Evolutionary conservation across 139 green algal genomes (phyloP), one percentile per base, ranked within the genome.

Genomic region (Astrephomene gubernaculifera): DNA sequence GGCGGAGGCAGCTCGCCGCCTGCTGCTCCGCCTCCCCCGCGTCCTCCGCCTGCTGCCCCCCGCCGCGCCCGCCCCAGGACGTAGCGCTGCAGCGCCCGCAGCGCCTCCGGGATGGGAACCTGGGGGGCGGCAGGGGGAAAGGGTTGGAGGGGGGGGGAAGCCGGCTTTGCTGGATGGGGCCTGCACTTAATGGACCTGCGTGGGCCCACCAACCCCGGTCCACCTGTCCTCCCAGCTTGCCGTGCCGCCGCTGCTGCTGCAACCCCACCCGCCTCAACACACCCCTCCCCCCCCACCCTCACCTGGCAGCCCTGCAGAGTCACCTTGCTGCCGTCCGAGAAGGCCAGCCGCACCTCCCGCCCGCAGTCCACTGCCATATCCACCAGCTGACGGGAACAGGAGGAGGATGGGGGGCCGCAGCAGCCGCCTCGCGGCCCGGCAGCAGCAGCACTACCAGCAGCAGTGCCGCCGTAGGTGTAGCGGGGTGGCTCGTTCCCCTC

Each of bases 321-420:
- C 65, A 57, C 27, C 36, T 93, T 90, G 45, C 44, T 84, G 35
- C 90, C 89, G 49, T 82, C 75, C 14, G 87, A 87, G 35, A 96
- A 93, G 19, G 90, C 81, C 57, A 92, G 88, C 25, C 91, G 22
- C 31, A 91, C 68, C 29, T 68, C 68, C 69, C 88, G 73, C 29
- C 91, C 91, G 24, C 91, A 60, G 82, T 96, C 94, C 33, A 94
- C 71, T 12, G 92, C 86, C 10, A 96, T 71, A 83, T 96, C 94
- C 27, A 95, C 82, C 39, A 96, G 86, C 35, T 71, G 39, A 8
- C 79, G 71, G 3, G 70, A 45, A 31, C 82, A 9, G 71, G n/a
- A 57, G 12, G 68, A 25, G 60, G 80, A n/a, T 9, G 7, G 61
- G 5, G 17, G 17, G 21, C 5, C n/a, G n/a, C n/a, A n/a, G n/a